Percentiles rank a stretch among this genome's conserved stretches.
These are phyloP conservation scores for Syzygium malaccense DNA, from an alignment of 441 rosid species.

Conservation along the genomic window DNA sequence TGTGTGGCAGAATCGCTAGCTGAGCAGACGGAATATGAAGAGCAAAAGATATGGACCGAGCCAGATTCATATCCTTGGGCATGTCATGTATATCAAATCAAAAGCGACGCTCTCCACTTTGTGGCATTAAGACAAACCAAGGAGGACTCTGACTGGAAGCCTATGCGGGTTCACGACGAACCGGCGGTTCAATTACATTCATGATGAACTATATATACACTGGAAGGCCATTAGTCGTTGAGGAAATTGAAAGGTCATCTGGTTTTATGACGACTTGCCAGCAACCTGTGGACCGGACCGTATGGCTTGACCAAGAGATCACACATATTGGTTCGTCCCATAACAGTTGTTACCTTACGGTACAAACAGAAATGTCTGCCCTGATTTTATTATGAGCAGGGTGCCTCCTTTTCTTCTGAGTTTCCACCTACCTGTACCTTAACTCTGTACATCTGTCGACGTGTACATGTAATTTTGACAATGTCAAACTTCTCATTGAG, in stretches of 20 bases:
- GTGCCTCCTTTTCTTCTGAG: not conserved
- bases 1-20: constrained; percentile 64
- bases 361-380: not conserved
- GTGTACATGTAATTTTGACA: not conserved
- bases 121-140: constrained; percentile 65
- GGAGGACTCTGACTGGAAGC: constrained; percentile 81
- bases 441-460: not conserved
- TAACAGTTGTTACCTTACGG: not conserved
- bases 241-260: not conserved
- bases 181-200: not conserved
- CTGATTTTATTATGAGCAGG: not conserved
- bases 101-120: constrained; percentile 89
- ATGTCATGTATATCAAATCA: constrained; percentile 81
- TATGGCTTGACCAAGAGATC: not conserved
- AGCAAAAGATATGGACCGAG: constrained; percentile 82
- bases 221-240: not conserved
- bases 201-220: not conserved
- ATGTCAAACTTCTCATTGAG: not conserved
- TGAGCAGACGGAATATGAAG: constrained; percentile 82
- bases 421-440: not conserved
- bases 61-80: constrained; percentile 93
- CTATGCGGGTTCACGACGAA: constrained; percentile 65
- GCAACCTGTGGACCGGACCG: not conserved
- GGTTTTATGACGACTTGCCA: not conserved
- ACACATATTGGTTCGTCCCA: not conserved